phyloP scores from a whole-genome alignment of 208 protist genomes.

The Acanthamoeba culbertsoni region DNA sequence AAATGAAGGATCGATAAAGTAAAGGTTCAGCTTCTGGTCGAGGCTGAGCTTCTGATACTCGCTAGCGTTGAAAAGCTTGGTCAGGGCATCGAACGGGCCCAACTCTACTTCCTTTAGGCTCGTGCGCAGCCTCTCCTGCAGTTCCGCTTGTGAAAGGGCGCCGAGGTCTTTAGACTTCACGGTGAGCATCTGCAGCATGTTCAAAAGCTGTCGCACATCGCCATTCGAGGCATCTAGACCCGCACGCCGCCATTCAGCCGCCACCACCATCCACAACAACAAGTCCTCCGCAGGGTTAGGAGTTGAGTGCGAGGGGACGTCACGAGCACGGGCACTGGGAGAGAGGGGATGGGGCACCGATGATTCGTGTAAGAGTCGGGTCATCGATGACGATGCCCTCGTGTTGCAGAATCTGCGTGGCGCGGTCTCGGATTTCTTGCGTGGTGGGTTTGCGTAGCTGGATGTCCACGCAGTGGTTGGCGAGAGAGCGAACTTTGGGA shows the following conservation, averaged over 20 bases:
- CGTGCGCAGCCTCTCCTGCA: constrained; percentile 82
- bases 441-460: constrained; percentile 63
- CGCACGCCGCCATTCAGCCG: constrained; percentile 89
- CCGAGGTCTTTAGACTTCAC: constrained; percentile 42
- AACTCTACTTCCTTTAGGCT: constrained; percentile 90
- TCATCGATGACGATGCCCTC: neutral
- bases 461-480: constrained; percentile 95
- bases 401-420: neutral
- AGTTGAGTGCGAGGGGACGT: neutral
- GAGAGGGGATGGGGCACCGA: constrained; percentile 68
- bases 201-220: constrained; percentile 96
- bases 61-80: constrained; percentile 82
- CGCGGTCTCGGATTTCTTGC: neutral
- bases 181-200: constrained; percentile 91
- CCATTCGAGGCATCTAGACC: constrained; percentile 87
- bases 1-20: constrained; percentile 90
- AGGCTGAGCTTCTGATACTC: constrained; percentile 82
- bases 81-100: constrained; percentile 90
- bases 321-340: constrained; percentile 77
- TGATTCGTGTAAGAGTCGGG: neutral
- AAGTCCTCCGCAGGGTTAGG: neutral
- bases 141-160: constrained; percentile 77
- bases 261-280: neutral
- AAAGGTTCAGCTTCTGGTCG: constrained; percentile 85
- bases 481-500: constrained; percentile 92